Percentiles rank a stretch among this genome's conserved stretches.
Evolutionary conservation across 78 protist genomes (phyloP).

Genomic region (Capsaspora owczarzaki): DNA sequence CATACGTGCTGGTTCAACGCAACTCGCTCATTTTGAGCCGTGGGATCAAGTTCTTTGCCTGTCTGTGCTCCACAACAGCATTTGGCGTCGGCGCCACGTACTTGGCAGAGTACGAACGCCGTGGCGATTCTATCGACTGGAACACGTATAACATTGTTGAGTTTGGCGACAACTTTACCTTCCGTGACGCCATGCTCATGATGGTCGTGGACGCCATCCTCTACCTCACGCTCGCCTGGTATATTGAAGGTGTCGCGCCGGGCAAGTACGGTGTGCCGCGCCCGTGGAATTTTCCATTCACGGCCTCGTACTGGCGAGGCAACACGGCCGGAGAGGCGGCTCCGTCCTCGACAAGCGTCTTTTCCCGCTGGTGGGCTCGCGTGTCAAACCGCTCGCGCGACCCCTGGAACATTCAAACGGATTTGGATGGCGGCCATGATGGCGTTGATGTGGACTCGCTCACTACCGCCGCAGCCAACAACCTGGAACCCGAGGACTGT

Average conservation of each 20-base stretch:
- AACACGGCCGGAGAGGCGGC: not conserved
- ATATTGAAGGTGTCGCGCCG: conserved; percentile 67
- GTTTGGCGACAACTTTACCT: not conserved
- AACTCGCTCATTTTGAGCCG: not conserved
- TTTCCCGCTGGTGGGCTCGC: not conserved
- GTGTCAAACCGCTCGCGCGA: not conserved
- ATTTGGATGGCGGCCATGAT: no score
- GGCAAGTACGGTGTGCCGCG: conserved; percentile 47
- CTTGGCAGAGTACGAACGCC: not conserved
- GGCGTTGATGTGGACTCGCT: no score
- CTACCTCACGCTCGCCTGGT: conserved; percentile 42
- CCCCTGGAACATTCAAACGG: not conserved
- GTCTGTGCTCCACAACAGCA: not conserved
- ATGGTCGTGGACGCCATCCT: conserved; percentile 41
- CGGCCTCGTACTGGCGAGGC: conserved; percentile 46
- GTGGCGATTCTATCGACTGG: conserved; percentile 9
- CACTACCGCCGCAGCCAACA: no score
- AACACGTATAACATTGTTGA: not conserved
- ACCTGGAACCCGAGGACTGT: no score
- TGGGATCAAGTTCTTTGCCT: not conserved
- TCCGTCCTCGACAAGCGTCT: not conserved
- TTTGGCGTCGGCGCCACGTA: not conserved
- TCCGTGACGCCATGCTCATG: conserved; percentile 24
- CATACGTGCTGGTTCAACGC: not conserved
- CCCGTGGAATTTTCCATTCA: conserved; percentile 39